Base-by-base conservation (phyloP, 2,329 filamentous ascomycete species). In the Diaporthe australafricana region DNA sequence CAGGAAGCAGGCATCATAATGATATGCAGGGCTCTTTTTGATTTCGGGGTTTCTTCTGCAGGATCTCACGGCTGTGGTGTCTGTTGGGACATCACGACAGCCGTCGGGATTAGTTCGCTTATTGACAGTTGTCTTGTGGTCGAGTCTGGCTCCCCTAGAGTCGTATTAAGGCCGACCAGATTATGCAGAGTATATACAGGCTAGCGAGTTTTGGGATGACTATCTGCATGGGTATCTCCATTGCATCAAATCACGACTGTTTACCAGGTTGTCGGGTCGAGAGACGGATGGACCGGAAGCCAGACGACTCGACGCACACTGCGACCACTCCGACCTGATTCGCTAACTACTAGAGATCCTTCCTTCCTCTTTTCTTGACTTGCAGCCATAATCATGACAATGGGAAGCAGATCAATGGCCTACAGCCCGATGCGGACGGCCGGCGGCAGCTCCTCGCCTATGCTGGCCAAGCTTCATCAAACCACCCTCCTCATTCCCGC, bases 231-330 rank as follows among this genome's bases (percentile, higher is more conserved):
- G 20, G 22, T 14, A 27, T 47, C 35, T 5, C 7, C 22, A 5
- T 35, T 25, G 20, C 30, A 8, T 63, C 60, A 22, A 60, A 63
- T 48, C 60, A 48, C 50, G 5, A 6, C 27, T 7, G 20, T 2
- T 25, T 63, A 48, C 42, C 60, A 63, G 60, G n/a, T 20, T 35
- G 60, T 48, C 60, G 60, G 60, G 40, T 47, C 57, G 20, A 22
- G 1, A 42, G 14, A 20, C 60, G n/a, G 42, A 17, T 22, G 27
- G 30, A 48, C 60, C 60, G 42, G 60, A 56, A 20, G 40, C 25
- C 45, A 16, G 25, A 40, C 27, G 25, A 47, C 57, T 25, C 27
- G 40, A 48, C 27, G 42, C 40, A 63, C 9, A 40, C 32, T 32
- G 57, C 16, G 16, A 17, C 57, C 57, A 22, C 14, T 45, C 8